phyloP scores from a whole-genome alignment of 2,329 filamentous ascomycete species.

The Cladosporium sp. region DNA sequence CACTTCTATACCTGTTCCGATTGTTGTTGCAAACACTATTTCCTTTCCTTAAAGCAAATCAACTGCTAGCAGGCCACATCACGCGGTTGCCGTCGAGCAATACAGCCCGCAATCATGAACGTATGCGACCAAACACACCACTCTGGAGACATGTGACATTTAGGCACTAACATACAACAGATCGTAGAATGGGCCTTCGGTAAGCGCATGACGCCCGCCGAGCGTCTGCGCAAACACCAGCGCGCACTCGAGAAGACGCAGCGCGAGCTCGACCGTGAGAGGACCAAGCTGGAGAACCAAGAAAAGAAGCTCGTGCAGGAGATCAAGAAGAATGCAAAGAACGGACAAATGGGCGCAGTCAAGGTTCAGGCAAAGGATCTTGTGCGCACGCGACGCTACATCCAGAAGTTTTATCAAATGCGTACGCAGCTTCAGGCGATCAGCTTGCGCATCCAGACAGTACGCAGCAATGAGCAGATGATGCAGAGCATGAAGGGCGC shows the following conservation, averaged over 20 bases:
- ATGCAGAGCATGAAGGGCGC: conserved; percentile 99
- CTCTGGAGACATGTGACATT: neutral
- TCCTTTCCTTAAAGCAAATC: neutral
- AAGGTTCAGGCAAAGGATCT: conserved; percentile 98
- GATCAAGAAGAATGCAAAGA: conserved; percentile 98
- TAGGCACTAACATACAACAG: conserved; percentile 48
- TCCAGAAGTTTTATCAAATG: conserved; percentile 99
- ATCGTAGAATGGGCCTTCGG: conserved; percentile 99
- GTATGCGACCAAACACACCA: conserved; percentile 43
- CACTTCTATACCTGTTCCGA: neutral
- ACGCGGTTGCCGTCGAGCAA: conserved; percentile 14
- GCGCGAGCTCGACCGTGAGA: conserved; percentile 90
- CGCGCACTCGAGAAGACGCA: conserved; percentile 96
- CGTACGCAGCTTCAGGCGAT: conserved; percentile 96
- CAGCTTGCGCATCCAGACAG: conserved; percentile 92
- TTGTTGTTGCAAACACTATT: neutral
- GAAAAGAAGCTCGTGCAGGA: conserved; percentile 95
- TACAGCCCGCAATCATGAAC: conserved; percentile 54
- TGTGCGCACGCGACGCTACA: conserved; percentile 81
- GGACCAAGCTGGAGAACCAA: conserved; percentile 95
- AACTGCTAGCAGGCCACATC: neutral
- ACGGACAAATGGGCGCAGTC: conserved; percentile 96
- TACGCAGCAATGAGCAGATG: conserved; percentile 98
- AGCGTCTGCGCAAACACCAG: conserved; percentile 91
- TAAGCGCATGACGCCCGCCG: conserved; percentile 96